Base-by-base conservation (phyloP, 1,284 basidiomycete genomes). In the Coriolopsis trogii region DNA sequence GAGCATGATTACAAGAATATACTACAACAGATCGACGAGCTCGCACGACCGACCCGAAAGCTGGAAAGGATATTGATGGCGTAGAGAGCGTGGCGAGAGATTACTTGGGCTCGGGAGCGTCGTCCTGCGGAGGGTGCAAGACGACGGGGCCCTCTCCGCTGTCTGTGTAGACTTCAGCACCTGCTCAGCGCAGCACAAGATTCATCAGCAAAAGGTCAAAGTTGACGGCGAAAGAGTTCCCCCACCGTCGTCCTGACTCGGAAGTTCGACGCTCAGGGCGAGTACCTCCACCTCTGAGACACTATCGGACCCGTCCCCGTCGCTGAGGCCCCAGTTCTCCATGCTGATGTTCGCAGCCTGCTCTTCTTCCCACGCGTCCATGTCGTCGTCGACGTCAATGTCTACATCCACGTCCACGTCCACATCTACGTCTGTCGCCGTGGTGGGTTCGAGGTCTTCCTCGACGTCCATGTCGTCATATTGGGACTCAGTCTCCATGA, bases 381-480 rank as follows among this genome's bases (percentile, higher is more conserved):
- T 23, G 29, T 41, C 45, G 7, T 28, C 28, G 20, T 55, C 56
- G 6, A 47, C 33, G 12, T 37, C 51, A 3, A 41, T 21, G 6
- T 48, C 48, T 20, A 20, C 36, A 15, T 57, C 61, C n/a, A 63
- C 49, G 20, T 65, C 60, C 39, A 56, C 63, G 28, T 53, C 53
- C n/a, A 41, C 25, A 7, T 48, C 48, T 20, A 20, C 36, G 15
- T 57, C 61, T 15, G 63, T 49, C 18, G 65, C 60, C 39, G 56
- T 63, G 28, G 51, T 51, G 9, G 49, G 26, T 10, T 59, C 58
- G 38, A 60, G 33, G 8, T 55, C 60, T 20, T 43, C 53, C 23
- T 70, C 66, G 16, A 71, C 43, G 37, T 74, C 74, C 55, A 70
- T 64, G 34, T 52, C 53, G 53, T 58, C 56, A 25, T 50, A 53